A percentile compares a stretch with the other conserved stretches of the same genome.
Conservation (phyloP, 1,139 yeast species). For the Komagataea norvegica region DNA sequence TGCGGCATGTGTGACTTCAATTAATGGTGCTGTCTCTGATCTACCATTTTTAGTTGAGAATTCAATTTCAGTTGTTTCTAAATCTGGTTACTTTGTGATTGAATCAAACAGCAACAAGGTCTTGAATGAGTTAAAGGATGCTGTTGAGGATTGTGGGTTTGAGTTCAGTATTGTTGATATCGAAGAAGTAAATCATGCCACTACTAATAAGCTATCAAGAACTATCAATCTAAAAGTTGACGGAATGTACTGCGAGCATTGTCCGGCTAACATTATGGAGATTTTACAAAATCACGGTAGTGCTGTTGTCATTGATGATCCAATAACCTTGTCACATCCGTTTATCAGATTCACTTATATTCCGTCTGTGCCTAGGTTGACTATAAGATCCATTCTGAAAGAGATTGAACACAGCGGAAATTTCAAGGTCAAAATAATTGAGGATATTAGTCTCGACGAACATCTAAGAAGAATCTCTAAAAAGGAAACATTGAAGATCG, state of each 20-base stretch:
- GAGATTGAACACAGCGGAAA: slow-evolving; percentile 43
- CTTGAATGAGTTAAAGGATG: slow-evolving; percentile 38
- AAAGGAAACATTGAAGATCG: slow-evolving; percentile 44
- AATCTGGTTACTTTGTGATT: slow-evolving; percentile 56
- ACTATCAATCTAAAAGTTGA: slow-evolving; percentile 52
- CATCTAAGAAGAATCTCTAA: slow-evolving; percentile 49
- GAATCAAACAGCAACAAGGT: slow-evolving; percentile 33
- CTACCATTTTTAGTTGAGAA: slow-evolving; percentile 51
- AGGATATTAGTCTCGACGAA: slow-evolving; percentile 59
- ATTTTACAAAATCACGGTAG: slow-evolving; percentile 51
- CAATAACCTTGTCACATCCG: slow-evolving; percentile 52
- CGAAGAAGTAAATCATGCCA: slow-evolving; percentile 41
- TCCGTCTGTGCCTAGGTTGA: slow-evolving; percentile 48
- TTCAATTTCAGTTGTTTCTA: slow-evolving; percentile 53
- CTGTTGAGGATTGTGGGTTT: slow-evolving; percentile 64
- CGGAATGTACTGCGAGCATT: slow-evolving; percentile 70
- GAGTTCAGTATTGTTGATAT: slow-evolving; percentile 44
- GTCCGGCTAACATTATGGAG: slow-evolving; percentile 54
- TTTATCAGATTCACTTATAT: slow-evolving; percentile 58
- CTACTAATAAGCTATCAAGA: slow-evolving; percentile 45
- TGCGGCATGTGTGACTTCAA: slow-evolving; percentile 62
- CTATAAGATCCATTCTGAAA: slow-evolving; percentile 48
- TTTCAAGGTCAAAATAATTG: slow-evolving; percentile 51
- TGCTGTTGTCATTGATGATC: slow-evolving; percentile 49
- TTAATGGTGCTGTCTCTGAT: slow-evolving; percentile 44